phyloP scores from a whole-genome alignment of 495 filamentous ascomycete genomes.

The Penicillium canescens region DNA sequence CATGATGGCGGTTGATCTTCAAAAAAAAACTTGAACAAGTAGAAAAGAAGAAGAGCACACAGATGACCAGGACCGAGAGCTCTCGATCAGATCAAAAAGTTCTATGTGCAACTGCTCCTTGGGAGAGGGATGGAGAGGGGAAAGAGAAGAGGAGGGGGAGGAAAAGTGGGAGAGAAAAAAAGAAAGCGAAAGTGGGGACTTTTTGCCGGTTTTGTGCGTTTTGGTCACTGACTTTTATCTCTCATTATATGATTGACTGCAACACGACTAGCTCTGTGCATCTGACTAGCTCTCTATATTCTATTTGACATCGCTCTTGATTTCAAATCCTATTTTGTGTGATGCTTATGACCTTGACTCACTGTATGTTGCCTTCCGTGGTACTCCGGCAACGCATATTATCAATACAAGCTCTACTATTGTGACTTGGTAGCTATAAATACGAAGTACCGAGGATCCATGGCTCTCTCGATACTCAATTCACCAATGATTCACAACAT shows the following conservation, averaged over 20 bases:
- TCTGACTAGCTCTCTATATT: not conserved
- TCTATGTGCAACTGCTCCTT: slow-evolving; percentile 49
- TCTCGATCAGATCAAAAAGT: slow-evolving; percentile 49
- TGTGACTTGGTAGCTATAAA: not conserved
- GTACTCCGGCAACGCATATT: slow-evolving; percentile 1
- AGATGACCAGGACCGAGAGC: slow-evolving; percentile 48
- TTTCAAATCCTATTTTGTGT: slow-evolving; percentile 5
- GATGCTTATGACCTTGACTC: slow-evolving; percentile 2
- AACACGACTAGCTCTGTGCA: not conserved
- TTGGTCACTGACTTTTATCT: not conserved
- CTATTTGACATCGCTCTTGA: not conserved
- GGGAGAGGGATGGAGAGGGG: slow-evolving; percentile 30
- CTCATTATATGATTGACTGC: too few relatives aligned
- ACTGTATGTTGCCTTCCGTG: not conserved
- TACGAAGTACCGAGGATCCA: too few relatives aligned
- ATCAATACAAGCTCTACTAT: not conserved
- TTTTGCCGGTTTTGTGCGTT: slow-evolving; percentile 34
- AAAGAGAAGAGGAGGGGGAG: slow-evolving; percentile 24
- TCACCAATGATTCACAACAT: too few relatives aligned
- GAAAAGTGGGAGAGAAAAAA: slow-evolving; percentile 37
- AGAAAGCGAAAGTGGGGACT: slow-evolving; percentile 39
- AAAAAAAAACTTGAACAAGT: slow-evolving; percentile 38
- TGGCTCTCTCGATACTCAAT: too few relatives aligned
- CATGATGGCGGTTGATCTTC: slow-evolving; percentile 86
- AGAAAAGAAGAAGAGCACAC: slow-evolving; percentile 39